Percentiles rank a stretch among this genome's conserved stretches.
phyloP scores from a whole-genome alignment of 169 alveolate genomes.

The Amoebophrya sp. region DNA sequence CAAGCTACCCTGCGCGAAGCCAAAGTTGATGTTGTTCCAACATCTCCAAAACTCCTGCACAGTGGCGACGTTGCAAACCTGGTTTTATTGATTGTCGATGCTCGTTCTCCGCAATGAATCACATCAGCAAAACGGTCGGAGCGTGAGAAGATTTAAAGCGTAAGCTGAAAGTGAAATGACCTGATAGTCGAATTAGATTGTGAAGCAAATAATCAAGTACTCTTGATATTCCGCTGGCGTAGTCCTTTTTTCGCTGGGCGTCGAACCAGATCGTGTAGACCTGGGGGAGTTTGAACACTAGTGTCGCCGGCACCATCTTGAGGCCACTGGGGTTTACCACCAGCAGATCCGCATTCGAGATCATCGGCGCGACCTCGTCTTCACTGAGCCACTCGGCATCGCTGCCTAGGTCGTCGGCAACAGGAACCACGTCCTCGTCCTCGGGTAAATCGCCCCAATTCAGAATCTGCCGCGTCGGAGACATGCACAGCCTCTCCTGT shows the following conservation, averaged over 20 bases:
- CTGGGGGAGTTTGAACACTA: neutral
- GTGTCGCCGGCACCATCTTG: neutral
- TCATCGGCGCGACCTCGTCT: neutral
- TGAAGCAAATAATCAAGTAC: too few species aligned
- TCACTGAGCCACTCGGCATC: neutral
- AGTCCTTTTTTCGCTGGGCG: neutral
- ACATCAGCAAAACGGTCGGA: too few species aligned
- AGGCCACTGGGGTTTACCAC: neutral
- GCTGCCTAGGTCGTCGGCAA: neutral
- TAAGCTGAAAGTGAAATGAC: too few species aligned
- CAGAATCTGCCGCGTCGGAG: too few species aligned
- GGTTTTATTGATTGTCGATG: too few species aligned
- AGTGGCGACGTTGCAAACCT: neutral
- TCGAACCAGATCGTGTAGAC: neutral
- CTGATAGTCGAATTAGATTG: too few species aligned
- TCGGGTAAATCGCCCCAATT: slow-evolving; percentile 9
- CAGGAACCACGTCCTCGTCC: neutral
- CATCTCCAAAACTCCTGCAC: neutral
- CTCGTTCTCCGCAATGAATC: too few species aligned
- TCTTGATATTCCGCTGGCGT: neutral
- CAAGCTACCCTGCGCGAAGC: neutral
- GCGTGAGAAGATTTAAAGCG: too few species aligned
- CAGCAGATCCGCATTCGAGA: neutral
- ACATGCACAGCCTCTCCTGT: too few species aligned
- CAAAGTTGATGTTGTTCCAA: neutral